phyloP scores from a whole-genome alignment of 257 asterid species.

The Solanum gracilifrons region DNA sequence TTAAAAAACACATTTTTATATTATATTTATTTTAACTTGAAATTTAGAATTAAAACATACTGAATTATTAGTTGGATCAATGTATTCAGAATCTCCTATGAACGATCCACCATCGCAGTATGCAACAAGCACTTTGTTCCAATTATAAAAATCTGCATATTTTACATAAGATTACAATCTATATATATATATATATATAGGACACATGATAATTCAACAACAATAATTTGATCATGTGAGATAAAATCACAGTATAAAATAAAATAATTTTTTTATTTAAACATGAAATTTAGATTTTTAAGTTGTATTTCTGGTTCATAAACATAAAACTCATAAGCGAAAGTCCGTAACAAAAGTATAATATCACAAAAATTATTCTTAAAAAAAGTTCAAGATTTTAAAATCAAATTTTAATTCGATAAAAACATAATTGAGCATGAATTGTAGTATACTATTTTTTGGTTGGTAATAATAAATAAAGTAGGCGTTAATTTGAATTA shows the following conservation, averaged over 20 bases:
- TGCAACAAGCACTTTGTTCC: background rate
- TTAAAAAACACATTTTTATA: background rate
- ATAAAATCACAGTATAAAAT: too few relatives aligned
- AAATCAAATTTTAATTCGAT: background rate
- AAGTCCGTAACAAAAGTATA: background rate
- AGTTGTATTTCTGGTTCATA: background rate
- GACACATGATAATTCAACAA: background rate
- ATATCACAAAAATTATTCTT: background rate
- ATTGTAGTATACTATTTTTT: background rate
- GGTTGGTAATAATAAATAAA: background rate
- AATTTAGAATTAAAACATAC: background rate
- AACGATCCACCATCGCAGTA: conserved; percentile 1
- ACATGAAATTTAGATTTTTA: background rate
- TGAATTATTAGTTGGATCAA: background rate
- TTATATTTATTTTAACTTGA: background rate
- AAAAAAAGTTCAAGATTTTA: background rate
- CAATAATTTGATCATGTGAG: background rate
- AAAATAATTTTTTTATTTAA: too few relatives aligned
- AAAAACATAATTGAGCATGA: background rate
- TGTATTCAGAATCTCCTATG: background rate
- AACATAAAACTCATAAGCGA: background rate
- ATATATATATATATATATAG: background rate
- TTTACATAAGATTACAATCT: background rate
- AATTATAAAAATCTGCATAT: background rate
- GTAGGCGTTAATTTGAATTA: background rate